Conservation (phyloP, 257 asterid species). For the Eustoma russellianum region DNA sequence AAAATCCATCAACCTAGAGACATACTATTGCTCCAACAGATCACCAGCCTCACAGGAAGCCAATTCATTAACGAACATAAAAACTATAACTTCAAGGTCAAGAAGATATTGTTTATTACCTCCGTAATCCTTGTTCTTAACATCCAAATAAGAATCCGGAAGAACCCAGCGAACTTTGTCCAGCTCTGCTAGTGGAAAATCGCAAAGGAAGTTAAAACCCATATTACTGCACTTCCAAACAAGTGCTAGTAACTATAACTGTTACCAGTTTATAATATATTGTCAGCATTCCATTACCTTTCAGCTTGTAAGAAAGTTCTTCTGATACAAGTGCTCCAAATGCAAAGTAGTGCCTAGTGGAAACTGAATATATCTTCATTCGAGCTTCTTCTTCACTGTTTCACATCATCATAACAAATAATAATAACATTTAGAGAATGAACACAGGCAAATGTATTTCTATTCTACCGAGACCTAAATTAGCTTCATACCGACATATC, state of each 20-base stretch:
- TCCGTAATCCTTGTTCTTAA: constrained; percentile 84
- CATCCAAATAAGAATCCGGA: constrained; percentile 96
- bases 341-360: constrained; percentile 80
- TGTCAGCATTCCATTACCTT: constrained; percentile 28
- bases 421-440: not conserved
- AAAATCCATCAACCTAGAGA: no score
- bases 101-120: constrained; percentile 30
- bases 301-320: constrained; percentile 72
- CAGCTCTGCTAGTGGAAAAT: constrained; percentile 38
- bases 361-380: constrained; percentile 83
- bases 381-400: constrained; percentile 90
- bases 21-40: not conserved
- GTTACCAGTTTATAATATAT: constrained; percentile 3
- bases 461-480: no score
- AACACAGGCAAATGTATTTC: no score
- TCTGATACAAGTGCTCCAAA: constrained; percentile 96
- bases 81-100: not conserved
- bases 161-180: constrained; percentile 88
- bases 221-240: not conserved
- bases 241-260: not conserved
- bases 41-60: not conserved
- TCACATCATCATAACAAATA: not conserved
- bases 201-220: not conserved
- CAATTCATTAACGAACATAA: not conserved
- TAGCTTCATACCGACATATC: no score